Evolutionary conservation across 1,284 basidiomycete genomes (phyloP), one percentile per base, ranked within the genome.

Genomic region (Sanghuangporus weigelae): DNA sequence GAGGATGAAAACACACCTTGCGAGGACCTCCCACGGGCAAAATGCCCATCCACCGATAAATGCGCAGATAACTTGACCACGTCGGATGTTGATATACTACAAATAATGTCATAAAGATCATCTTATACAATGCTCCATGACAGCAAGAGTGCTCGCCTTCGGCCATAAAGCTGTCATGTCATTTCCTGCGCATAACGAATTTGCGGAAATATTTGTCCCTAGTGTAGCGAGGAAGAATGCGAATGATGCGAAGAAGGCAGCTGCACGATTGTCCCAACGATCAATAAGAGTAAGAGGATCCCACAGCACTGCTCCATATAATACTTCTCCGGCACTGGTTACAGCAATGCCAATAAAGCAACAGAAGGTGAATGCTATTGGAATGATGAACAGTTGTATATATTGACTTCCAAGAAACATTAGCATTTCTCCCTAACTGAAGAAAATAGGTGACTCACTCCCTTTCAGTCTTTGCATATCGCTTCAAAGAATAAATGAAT

Each of bases 161-260:
- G 87, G 87, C 64, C 80, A 81, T 16, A 89, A 74, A 2, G 84
- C 87, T 16, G 84, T 86, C 78, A 92, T 84, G 73, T 93, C 86
- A 73, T 92, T 93, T 0, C 89, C 90, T 2, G 89, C 88, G 23
- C 85, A 88, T 64, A 93, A 77, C 48, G 85, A 87, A 74, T 92
- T 89, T 8, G 86, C 86, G 48, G 84, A 89, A 66, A 92, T 87
- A 71, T 92, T 92, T 58, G 87, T 86, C 26, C 89, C 89, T 57
- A 91, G 76, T 16, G 86, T 87, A 16, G 86, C 83, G 35, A 92
- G 73, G 8, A 82, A 77, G 73, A 90, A 92, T 26, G 81, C 78
- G 71, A 90, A 83, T 0, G 86, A 78, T 0, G 84, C 85, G 70
- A 93, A 90, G 79, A 93, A 93, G 46, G 87, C 85, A 0, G 89